Conservation (phyloP, 305 asterid genomes). For the Solanum hybrid region DNA sequence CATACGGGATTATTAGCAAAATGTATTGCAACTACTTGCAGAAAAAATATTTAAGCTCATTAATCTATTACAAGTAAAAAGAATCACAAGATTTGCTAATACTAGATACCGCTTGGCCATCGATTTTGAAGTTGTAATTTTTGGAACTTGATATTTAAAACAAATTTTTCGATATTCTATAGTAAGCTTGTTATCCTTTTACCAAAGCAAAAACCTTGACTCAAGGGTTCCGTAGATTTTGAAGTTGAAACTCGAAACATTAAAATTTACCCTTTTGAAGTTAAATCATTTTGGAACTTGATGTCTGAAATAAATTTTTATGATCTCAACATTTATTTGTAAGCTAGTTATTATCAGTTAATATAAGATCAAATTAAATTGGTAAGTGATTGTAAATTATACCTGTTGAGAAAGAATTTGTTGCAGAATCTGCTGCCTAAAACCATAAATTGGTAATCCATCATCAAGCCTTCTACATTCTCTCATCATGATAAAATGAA, state of each 20-base stretch:
- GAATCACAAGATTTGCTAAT: neutral
- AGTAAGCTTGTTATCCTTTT: neutral
- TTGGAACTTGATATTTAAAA: neutral
- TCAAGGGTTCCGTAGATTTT: neutral
- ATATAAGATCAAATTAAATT: neutral
- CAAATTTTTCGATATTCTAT: neutral
- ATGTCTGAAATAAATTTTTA: neutral
- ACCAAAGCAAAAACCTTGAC: neutral
- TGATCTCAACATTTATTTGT: neutral
- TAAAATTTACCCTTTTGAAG: neutral
- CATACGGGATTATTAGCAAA: neutral
- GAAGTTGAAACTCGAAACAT: neutral
- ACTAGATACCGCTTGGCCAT: neutral
- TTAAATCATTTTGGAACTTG: neutral
- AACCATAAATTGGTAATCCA: slow-evolving; percentile 75
- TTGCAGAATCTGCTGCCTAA: slow-evolving; percentile 36
- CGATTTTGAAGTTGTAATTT: neutral
- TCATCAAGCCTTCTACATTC: slow-evolving; percentile 71
- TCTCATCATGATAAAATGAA: slow-evolving; percentile 54
- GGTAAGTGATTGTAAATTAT: neutral
- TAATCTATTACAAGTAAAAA: neutral
- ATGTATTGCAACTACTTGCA: neutral
- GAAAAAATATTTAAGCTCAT: neutral
- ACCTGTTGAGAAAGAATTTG: slow-evolving; percentile 66
- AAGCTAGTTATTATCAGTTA: neutral